A percentile compares a stretch with the other conserved stretches of the same genome.
Evolutionary conservation across 2,329 filamentous ascomycete genomes (phyloP).

Genomic region (Microdochium trichocladiopsis): DNA sequence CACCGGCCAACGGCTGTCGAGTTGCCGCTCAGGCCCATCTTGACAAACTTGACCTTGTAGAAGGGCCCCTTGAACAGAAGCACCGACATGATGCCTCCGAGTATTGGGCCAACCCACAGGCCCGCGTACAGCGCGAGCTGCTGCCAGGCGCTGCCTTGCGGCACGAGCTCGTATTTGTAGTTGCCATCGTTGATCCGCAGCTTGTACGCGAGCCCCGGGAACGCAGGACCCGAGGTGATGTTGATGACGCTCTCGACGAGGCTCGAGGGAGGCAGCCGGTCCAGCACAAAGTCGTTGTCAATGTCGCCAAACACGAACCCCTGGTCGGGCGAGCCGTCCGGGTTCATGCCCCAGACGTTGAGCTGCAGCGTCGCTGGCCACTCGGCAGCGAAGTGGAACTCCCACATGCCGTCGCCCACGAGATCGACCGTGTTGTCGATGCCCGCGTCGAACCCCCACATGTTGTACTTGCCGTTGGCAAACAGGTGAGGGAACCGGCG

Average conservation of each 20-base stretch:
- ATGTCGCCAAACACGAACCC: constrained; percentile 54
- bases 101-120: not conserved
- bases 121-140: not conserved
- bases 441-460: constrained; percentile 57
- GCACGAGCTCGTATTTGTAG: not conserved
- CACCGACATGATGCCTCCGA: not conserved
- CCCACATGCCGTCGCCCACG: constrained; percentile 43
- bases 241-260: constrained; percentile 50
- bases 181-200: not conserved
- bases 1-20: no score
- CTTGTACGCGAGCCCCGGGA: constrained; percentile 47
- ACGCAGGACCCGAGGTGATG: constrained; percentile 45
- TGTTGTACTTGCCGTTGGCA: constrained; percentile 55
- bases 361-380: constrained; percentile 56
- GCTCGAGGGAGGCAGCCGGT: constrained; percentile 54
- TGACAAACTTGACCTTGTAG: constrained; percentile 1
- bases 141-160: not conserved
- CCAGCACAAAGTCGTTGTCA: constrained; percentile 51
- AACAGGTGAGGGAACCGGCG: constrained; percentile 53
- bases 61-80: not conserved
- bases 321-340: constrained; percentile 53
- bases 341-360: constrained; percentile 62
- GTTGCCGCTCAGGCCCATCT: not conserved
- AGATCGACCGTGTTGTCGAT: constrained; percentile 44
- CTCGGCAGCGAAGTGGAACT: constrained; percentile 53